Conservation (phyloP, 2,329 filamentous ascomycete genomes). For the Colletotrichum echinochloae region DNA sequence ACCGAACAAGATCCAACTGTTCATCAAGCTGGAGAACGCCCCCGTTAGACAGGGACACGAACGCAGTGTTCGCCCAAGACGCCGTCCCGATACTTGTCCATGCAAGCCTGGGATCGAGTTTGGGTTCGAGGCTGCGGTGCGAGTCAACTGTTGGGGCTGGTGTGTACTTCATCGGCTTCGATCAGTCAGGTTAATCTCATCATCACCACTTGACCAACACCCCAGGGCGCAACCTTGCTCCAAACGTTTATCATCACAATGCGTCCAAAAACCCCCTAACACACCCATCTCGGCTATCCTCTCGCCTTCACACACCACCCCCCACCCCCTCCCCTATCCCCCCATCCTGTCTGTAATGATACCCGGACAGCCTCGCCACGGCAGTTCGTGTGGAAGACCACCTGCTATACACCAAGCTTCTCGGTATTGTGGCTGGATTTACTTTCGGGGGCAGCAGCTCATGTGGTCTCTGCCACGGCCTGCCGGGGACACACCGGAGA, state of each 20-base stretch:
- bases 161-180: background rate
- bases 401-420: background rate
- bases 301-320: no score
- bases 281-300: background rate
- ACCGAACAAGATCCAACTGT: background rate
- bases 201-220: background rate
- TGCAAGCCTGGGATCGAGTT: background rate
- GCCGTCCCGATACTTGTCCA: background rate
- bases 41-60: background rate
- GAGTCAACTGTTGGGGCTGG: background rate
- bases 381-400: slow-evolving; percentile 3
- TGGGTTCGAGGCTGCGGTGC: background rate
- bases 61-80: background rate
- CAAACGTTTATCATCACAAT: background rate
- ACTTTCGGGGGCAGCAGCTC: background rate
- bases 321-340: background rate
- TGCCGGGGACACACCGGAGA: slow-evolving; percentile 31
- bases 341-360: background rate
- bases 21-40: background rate
- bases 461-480: slow-evolving; percentile 10
- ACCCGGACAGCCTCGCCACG: slow-evolving; percentile 7
- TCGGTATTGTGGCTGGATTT: background rate
- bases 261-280: background rate
- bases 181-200: background rate
- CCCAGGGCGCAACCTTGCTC: background rate